Base-by-base conservation (phyloP, 2,329 filamentous ascomycete genomes). In the Tolypocladium ophioglossoides region DNA sequence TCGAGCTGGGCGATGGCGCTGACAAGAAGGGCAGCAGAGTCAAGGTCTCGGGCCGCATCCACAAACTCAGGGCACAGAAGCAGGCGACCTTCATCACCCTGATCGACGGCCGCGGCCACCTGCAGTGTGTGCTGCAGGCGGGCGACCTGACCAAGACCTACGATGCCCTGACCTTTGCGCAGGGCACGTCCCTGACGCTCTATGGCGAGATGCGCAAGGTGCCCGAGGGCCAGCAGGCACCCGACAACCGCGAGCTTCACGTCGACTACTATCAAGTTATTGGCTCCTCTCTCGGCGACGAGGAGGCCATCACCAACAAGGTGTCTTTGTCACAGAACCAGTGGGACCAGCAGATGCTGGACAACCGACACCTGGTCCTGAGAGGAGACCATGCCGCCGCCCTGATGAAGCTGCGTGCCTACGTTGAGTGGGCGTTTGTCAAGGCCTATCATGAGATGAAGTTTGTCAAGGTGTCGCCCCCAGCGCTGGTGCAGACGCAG, bases 401-500 rank as follows among this genome's bases (percentile, higher is more conserved):
- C 14, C 83, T 96, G 60, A 87, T 96, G 82, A 87, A 91, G 70
- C 85, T 96, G 58, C 87, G 91, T 57, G 86, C 89, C 55, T 83
- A 86, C 27, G 83, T 92, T 53, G 84, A 95, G 69, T 82, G 80
- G 61, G 89, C 91, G 14, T 96, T 96, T 76, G 79, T 85, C 69
- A 78, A 83, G 65, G 80, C 84, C 39, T 96, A 90, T 76, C 83
- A 87, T 65, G 87, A 94, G 68, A 74, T 86, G 62, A 79, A 84
- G 59, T 79, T 92, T 70, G 79, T 86, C 65, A 91, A 96, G 74
- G 91, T 96, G 59, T 87, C 85, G 50, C 91, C 91, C 14, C 91
- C 91, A 2, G 90, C 90, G 35, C 85, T 95, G 70, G 94, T 96
- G 56, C 94, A 95, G 76, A 97, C 92, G 20, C 87, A 96, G 74